Conservation (phyloP, 441 rosid species). For the Syzygium syzygioides region DNA sequence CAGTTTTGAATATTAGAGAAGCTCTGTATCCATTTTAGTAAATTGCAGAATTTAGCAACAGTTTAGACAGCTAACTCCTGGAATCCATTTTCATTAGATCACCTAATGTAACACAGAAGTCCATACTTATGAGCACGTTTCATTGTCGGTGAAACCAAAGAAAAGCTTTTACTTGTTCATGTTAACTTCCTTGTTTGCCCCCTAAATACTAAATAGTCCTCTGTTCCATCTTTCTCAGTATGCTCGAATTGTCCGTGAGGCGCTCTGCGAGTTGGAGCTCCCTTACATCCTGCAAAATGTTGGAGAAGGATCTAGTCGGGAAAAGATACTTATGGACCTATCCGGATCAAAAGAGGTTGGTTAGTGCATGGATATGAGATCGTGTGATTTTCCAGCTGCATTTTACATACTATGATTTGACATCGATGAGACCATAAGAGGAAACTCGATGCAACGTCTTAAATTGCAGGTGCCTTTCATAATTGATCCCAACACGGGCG, state of each 20-base stretch:
- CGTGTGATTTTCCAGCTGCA: neutral
- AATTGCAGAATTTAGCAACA: neutral
- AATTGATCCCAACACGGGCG: slow-evolving; percentile 74
- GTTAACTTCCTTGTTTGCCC: neutral
- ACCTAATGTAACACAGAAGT: neutral
- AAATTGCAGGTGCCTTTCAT: slow-evolving; percentile 58
- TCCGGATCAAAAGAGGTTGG: slow-evolving; percentile 67
- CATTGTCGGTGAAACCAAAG: neutral
- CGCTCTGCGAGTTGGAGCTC: slow-evolving; percentile 77
- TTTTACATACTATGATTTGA: neutral
- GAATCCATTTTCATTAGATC: neutral
- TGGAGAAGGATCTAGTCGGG: slow-evolving; percentile 53
- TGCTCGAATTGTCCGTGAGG: slow-evolving; percentile 85
- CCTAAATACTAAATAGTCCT: neutral
- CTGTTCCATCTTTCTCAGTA: slow-evolving; percentile 23
- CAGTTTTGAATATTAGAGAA: neutral
- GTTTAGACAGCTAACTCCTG: neutral
- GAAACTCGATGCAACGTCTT: neutral
- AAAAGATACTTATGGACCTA: slow-evolving; percentile 36
- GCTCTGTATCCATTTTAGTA: neutral
- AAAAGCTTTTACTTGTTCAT: neutral
- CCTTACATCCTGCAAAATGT: slow-evolving; percentile 72
- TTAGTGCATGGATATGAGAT: neutral
- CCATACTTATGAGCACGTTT: neutral
- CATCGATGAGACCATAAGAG: neutral